Conservation (phyloP, 805 yeast genomes). For the Metschnikowia cerradonensis region DNA sequence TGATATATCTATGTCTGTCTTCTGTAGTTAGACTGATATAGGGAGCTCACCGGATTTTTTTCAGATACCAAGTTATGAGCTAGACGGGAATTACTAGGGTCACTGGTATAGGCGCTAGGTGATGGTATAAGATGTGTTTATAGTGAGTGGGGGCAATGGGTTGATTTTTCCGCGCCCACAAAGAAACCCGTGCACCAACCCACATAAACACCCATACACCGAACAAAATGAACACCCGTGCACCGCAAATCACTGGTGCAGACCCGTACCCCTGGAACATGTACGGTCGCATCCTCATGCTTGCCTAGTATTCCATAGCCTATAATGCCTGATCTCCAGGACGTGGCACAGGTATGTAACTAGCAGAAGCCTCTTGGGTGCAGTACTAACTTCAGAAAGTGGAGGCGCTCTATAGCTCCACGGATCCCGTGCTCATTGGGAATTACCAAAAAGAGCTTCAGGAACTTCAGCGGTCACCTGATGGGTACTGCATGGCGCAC, state of each 20-base stretch:
- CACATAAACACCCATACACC: too few species aligned
- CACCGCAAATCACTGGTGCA: too few species aligned
- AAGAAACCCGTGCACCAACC: background rate
- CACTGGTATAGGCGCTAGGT: background rate
- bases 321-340: constrained; percentile 1
- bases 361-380: background rate
- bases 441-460: constrained; percentile 55
- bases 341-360: constrained; percentile 8
- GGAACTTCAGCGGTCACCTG: constrained; percentile 48
- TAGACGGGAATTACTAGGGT: too few species aligned
- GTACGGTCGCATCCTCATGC: too few species aligned
- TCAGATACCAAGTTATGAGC: too few species aligned
- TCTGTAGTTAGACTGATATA: too few species aligned
- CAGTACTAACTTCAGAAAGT: constrained; percentile 25
- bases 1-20: too few species aligned
- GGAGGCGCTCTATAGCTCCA: constrained; percentile 42
- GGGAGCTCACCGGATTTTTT: too few species aligned
- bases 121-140: background rate
- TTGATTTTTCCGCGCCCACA: background rate
- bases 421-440: constrained; percentile 35
- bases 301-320: too few species aligned
- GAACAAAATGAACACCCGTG: too few species aligned
- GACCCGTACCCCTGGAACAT: too few species aligned
- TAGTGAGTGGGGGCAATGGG: constrained; percentile 1
- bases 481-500: constrained; percentile 58